Conservation (phyloP, 192 early-diverging fungal species). For the Paraglomus brasilianum region DNA sequence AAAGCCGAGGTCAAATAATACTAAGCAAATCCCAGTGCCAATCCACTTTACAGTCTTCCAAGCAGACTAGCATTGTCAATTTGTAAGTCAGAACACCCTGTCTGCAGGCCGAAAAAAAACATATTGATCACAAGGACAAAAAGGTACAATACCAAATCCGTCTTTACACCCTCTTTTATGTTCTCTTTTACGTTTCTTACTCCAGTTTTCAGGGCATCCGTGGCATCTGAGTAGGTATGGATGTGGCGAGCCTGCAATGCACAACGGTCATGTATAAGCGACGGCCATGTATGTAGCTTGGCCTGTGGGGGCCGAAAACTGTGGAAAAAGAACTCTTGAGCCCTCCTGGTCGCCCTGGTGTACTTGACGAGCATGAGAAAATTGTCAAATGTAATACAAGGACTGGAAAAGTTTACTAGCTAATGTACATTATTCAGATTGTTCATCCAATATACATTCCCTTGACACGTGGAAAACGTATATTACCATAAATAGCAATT, state of each 20-base stretch:
- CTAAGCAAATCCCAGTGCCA: background rate
- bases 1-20: slow-evolving; percentile 4
- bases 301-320: slow-evolving; percentile 3
- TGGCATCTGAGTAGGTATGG: slow-evolving; percentile 19
- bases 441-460: too few relatives aligned
- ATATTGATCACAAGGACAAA: slow-evolving; percentile 22
- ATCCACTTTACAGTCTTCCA: slow-evolving; percentile 11
- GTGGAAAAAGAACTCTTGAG: slow-evolving; percentile 17
- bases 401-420: too few relatives aligned
- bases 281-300: slow-evolving; percentile 20
- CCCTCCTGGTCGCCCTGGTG: slow-evolving; percentile 1
- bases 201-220: slow-evolving; percentile 12
- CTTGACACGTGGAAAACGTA: too few relatives aligned
- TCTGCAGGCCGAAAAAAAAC: slow-evolving; percentile 11
- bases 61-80: slow-evolving; percentile 1
- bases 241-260: background rate
- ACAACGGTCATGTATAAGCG: background rate
- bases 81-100: slow-evolving; percentile 18
- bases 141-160: background rate
- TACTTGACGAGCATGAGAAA: background rate
- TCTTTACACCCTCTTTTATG: slow-evolving; percentile 18
- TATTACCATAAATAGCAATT: background rate
- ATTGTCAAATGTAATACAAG: too few relatives aligned
- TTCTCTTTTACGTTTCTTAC: slow-evolving; percentile 14
- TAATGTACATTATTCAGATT: too few relatives aligned